Evolutionary conservation across 1,139 yeast genomes (phyloP).

Genomic region (Pichia sp.): DNA sequence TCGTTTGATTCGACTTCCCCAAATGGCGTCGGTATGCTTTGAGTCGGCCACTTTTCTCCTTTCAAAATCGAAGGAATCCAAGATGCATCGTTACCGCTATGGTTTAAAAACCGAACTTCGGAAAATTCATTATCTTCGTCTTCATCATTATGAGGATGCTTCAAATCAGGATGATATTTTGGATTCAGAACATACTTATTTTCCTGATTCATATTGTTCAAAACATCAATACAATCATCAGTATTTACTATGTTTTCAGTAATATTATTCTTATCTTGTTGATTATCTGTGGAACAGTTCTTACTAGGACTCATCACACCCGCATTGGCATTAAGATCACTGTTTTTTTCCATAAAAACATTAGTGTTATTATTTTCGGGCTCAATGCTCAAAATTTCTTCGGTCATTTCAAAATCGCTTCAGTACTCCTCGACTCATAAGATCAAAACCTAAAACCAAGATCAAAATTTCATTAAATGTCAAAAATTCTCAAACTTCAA

Average conservation of each 20-base stretch:
- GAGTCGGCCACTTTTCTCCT: constrained; percentile 22
- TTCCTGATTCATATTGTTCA: constrained; percentile 1
- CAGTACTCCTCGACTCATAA: too few species aligned
- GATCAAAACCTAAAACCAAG: too few species aligned
- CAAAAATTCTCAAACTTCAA: too few species aligned
- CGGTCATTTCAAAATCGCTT: too few species aligned
- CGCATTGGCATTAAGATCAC: too few species aligned
- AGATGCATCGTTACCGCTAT: constrained; percentile 2
- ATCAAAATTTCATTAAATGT: too few species aligned
- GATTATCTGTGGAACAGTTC: too few species aligned
- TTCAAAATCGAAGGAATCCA: constrained; percentile 24
- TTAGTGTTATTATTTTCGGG: too few species aligned
- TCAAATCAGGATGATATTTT: constrained; percentile 15
- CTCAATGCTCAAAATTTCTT: too few species aligned
- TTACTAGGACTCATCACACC: too few species aligned
- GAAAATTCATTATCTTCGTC: neutral
- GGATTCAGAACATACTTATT: constrained; percentile 15
- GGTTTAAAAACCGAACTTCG: neutral
- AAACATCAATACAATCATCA: constrained; percentile 9
- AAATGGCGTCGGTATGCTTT: neutral
- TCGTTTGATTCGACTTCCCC: neutral
- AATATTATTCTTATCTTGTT: too few species aligned
- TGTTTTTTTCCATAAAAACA: too few species aligned
- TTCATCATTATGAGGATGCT: constrained; percentile 6
- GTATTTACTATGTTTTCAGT: constrained; percentile 11